A percentile compares a stretch with the other conserved stretches of the same genome.
These are phyloP conservation scores for Pestalotiopsis sp. DNA, from an alignment of 2,329 filamentous ascomycete species.

Conservation along the genomic window DNA sequence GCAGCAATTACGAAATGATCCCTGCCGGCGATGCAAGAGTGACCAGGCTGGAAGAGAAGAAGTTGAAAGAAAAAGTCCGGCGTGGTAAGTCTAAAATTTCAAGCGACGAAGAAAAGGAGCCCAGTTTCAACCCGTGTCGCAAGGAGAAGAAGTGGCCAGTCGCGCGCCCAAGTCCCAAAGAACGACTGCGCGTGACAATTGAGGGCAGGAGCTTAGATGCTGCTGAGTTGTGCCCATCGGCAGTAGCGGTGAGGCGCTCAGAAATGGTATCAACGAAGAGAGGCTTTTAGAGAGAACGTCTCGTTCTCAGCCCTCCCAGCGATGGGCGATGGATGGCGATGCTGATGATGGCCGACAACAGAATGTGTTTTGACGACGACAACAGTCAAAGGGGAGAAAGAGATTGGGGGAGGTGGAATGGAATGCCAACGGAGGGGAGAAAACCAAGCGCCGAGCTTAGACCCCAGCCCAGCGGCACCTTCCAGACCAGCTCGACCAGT, in stretches of 20 bases:
- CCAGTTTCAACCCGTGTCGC: conserved; percentile 6
- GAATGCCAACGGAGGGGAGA: conserved; percentile 3
- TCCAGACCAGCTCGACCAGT: not conserved
- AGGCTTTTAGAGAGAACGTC: not conserved
- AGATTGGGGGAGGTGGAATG: conserved; percentile 6
- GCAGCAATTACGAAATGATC: conserved; percentile 17
- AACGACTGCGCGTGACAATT: not conserved
- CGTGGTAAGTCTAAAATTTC: conserved; percentile 10
- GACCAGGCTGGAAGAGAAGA: not conserved
- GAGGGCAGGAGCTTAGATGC: not conserved
- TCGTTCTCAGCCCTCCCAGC: not conserved
- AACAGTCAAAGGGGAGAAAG: not conserved
- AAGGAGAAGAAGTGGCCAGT: conserved; percentile 4
- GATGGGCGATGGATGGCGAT: not conserved
- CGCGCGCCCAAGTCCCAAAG: not conserved
- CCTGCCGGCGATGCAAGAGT: not conserved
- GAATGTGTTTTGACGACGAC: not conserved
- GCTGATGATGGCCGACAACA: not conserved
- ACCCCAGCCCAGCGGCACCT: not conserved
- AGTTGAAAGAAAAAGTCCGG: not conserved
- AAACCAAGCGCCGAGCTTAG: not conserved
- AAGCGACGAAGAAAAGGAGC: not conserved
- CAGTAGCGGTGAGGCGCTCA: not conserved
- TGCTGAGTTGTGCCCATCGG: not conserved
- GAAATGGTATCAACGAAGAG: not conserved